phyloP scores from a whole-genome alignment of 2,329 filamentous ascomycete genomes.

The Colletotrichum orchidophilum region DNA sequence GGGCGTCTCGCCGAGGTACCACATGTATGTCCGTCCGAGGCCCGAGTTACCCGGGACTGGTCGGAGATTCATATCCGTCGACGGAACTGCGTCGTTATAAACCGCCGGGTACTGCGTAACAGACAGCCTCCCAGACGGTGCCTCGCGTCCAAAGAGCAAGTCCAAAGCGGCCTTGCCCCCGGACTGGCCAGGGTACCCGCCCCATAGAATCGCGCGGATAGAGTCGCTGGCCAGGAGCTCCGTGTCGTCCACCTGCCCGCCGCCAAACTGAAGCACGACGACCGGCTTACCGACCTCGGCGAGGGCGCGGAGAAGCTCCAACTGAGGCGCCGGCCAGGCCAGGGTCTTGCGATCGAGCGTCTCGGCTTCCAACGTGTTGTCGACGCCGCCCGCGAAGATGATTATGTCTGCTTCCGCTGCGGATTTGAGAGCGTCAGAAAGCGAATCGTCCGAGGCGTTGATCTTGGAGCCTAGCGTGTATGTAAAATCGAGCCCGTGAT shows the following conservation, averaged over 20 bases:
- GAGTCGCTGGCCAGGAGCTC: conserved; percentile 56
- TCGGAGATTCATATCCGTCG: conserved; percentile 65
- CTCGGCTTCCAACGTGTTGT: conserved; percentile 58
- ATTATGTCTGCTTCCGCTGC: conserved; percentile 69
- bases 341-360: conserved; percentile 61
- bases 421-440: conserved; percentile 60
- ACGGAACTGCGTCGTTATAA: conserved; percentile 59
- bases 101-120: conserved; percentile 64
- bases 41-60: conserved; percentile 53
- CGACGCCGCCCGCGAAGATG: conserved; percentile 65
- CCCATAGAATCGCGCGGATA: conserved; percentile 64
- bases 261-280: conserved; percentile 62
- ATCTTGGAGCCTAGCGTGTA: conserved; percentile 41
- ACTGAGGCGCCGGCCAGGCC: conserved; percentile 22
- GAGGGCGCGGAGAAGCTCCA: conserved; percentile 36
- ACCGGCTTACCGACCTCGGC: conserved; percentile 55
- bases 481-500: conserved; percentile 41
- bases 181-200: conserved; percentile 67
- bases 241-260: conserved; percentile 61
- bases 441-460: conserved; percentile 38
- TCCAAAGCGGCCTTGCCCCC: conserved; percentile 65
- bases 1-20: conserved; percentile 59
- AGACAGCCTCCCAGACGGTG: conserved; percentile 63
- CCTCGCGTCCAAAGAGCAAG: conserved; percentile 58
- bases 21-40: conserved; percentile 61